Evolutionary conservation across 257 asterid genomes (phyloP), one percentile per base, ranked within the genome.

Genomic region (Solanum pennellii): DNA sequence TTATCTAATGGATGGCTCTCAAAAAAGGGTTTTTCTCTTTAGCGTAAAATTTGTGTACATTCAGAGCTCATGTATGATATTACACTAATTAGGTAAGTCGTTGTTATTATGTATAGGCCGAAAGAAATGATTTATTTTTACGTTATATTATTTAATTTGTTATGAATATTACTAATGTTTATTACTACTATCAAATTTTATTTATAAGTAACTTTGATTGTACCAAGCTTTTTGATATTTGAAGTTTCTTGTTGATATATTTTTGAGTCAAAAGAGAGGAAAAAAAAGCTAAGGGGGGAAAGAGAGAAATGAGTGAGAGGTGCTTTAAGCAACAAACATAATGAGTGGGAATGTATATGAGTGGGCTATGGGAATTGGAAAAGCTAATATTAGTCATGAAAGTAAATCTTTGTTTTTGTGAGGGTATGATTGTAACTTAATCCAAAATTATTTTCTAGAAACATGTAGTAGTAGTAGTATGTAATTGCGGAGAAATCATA

Each of bases 241-340:
- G 33, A 85, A 42, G 79, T 82, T 73, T 84, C 44, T 87, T 84
- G 62, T 23, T 13, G n/a, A 15, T 23, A 33, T 47, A 4, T 72
- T n/a, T 59, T 18, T 31, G 27, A 25, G n/a, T 69, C 45, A 47
- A 71, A 74, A 85, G 69, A 69, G 82, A 33, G 56, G 75, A 87
- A 62, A 80, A 80, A 79, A 74, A 69, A 69, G 41, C 44, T 68
- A 71, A 79, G 90, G 49, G 60, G 60, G 18, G 4, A 20, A 89
- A 83, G 86, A 88, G 49, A 72, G 88, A 90, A 83, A 85, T 86
- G 94, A 83, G 92, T 89, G 93, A 91, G 89, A 92, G 77, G 13
- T 31, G 93, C 98, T 93, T 95, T 91, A 94, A 94, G 96, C 98
- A 94, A 94, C 95, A 94, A 94, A 92, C 98, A 94, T 71, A 90